These are phyloP conservation scores for Myrica gale DNA, from an alignment of 306 rosid genomes.

Conservation along the genomic window DNA sequence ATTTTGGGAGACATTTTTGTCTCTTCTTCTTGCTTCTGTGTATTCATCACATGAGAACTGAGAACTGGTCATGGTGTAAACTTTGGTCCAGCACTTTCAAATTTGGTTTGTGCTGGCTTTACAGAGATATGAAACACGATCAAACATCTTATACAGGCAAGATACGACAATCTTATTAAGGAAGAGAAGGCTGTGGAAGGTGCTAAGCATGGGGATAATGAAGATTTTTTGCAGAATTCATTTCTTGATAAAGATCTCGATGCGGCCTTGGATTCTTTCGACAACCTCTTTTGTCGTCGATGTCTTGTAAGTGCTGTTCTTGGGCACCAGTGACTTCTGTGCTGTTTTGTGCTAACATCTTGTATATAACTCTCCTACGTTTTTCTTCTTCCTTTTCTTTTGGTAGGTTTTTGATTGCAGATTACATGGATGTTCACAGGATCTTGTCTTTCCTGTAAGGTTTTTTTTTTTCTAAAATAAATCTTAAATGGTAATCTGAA, in stretches of 20 bases:
- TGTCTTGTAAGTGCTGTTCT: slow-evolving; percentile 68
- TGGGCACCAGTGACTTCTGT: slow-evolving; percentile 20
- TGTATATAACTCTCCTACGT: slow-evolving; percentile 19
- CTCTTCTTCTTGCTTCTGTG: slow-evolving; percentile 29
- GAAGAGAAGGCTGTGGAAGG: slow-evolving; percentile 52
- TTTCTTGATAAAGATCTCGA: slow-evolving; percentile 92
- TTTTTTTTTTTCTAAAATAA: slow-evolving; percentile 15
- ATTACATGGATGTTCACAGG: slow-evolving; percentile 98
- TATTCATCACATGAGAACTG: slow-evolving; percentile 40
- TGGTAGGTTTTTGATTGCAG: slow-evolving; percentile 90
- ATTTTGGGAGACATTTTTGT: slow-evolving; percentile 15
- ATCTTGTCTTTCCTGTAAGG: slow-evolving; percentile 96
- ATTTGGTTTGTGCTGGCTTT: slow-evolving; percentile 89
- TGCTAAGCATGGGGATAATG: slow-evolving; percentile 49
- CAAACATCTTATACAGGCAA: slow-evolving; percentile 98
- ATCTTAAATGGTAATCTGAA: slow-evolving; percentile 6
- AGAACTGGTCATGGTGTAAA: slow-evolving; percentile 70
- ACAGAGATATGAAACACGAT: slow-evolving; percentile 91
- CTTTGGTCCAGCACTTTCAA: slow-evolving; percentile 87
- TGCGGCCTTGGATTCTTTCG: slow-evolving; percentile 96
- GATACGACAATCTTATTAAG: slow-evolving; percentile 59
- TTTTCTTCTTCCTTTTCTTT: slow-evolving; percentile 27
- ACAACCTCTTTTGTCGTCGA: slow-evolving; percentile 94
- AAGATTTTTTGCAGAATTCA: slow-evolving; percentile 57
- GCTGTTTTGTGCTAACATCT: slow-evolving; percentile 4